Evolutionary conservation across 345 rosid genomes (phyloP).

Genomic region (Triadica sebifera): DNA sequence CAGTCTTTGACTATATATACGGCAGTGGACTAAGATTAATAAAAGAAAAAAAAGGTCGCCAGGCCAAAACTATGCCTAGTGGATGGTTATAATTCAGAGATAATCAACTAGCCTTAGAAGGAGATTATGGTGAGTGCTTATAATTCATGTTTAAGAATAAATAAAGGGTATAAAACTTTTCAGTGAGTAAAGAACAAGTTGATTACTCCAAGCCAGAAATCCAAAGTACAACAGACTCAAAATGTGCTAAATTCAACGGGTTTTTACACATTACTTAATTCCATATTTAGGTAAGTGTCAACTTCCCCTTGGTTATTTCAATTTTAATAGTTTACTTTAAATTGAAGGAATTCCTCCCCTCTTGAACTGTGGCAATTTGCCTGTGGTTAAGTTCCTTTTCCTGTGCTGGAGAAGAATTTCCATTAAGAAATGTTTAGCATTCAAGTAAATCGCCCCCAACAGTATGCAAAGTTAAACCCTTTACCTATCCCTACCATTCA

Average conservation of each 20-base stretch:
- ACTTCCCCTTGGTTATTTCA: too few relatives aligned
- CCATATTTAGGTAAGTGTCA: too few relatives aligned
- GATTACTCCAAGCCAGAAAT: not conserved
- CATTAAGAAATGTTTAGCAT: not conserved
- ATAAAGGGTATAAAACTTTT: not conserved
- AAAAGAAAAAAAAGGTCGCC: not conserved
- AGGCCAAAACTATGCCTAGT: too few relatives aligned
- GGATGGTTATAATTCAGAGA: too few relatives aligned
- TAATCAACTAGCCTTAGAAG: not conserved
- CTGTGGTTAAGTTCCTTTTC: constrained; percentile 6
- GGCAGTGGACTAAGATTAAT: not conserved
- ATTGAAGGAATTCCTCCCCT: not conserved
- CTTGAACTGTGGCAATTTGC: not conserved
- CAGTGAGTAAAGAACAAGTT: not conserved
- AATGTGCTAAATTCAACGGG: not conserved
- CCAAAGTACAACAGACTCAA: not conserved
- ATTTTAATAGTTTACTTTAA: not conserved
- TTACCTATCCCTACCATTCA: not conserved
- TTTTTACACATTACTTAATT: not conserved
- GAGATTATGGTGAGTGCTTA: too few relatives aligned
- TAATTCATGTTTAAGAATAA: too few relatives aligned
- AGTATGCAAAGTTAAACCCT: not conserved
- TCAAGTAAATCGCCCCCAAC: not conserved
- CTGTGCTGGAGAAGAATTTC: not conserved
- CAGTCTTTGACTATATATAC: not conserved